phyloP scores from a whole-genome alignment of 768 basidiomycete species.

The Phlebiopsis gigantea region DNA sequence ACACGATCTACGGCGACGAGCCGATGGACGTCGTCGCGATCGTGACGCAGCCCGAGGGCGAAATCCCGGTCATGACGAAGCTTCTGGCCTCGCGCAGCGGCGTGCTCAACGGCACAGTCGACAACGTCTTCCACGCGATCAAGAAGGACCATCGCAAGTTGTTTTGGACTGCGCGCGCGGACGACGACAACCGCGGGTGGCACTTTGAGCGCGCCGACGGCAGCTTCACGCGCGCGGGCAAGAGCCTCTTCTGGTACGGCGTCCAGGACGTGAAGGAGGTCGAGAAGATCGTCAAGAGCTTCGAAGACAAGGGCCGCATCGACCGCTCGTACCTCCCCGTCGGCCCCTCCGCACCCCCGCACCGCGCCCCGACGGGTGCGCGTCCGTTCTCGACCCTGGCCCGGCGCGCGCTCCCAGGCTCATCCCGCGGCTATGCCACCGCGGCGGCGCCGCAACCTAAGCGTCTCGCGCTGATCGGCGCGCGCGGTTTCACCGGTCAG shows the following conservation, averaged over 20 bases:
- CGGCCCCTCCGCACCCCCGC: constrained; percentile 61
- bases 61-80: constrained; percentile 89
- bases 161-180: constrained; percentile 96
- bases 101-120: constrained; percentile 88
- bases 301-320: constrained; percentile 77
- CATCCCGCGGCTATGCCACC: constrained; percentile 78
- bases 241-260: constrained; percentile 97
- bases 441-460: constrained; percentile 47
- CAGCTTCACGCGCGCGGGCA: constrained; percentile 91
- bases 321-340: constrained; percentile 88
- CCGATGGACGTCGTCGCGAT: constrained; percentile 93
- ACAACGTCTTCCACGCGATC: constrained; percentile 97
- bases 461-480: constrained; percentile 91
- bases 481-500: constrained; percentile 93
- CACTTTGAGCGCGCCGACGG: constrained; percentile 99
- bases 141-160: constrained; percentile 89
- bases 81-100: constrained; percentile 85
- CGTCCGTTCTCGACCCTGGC: constrained; percentile 58
- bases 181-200: constrained; percentile 97
- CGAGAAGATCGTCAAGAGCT: constrained; percentile 69
- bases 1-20: constrained; percentile 98
- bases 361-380: constrained; percentile 39
- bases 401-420: constrained; percentile 39
- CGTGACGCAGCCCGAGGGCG: constrained; percentile 85
- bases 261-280: constrained; percentile 89